A percentile compares a stretch with the other conserved stretches of the same genome.
Conservation (phyloP, 2,329 filamentous ascomycete species). For the Fusarium secorum region DNA sequence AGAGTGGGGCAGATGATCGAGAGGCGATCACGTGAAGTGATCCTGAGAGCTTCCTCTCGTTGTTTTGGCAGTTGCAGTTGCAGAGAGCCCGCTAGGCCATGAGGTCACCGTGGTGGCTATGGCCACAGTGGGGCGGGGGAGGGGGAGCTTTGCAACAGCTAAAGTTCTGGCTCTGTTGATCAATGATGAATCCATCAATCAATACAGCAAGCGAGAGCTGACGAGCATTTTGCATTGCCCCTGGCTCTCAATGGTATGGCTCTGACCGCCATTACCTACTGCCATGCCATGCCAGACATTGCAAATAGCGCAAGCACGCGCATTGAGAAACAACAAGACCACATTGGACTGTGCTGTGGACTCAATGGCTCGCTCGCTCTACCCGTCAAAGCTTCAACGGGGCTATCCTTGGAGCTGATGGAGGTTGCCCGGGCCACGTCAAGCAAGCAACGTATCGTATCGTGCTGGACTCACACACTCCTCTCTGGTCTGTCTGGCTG, state of each 20-base stretch:
- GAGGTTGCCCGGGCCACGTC: slow-evolving; percentile 36
- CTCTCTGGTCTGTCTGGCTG: slow-evolving; percentile 9
- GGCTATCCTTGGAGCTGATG: slow-evolving; percentile 33
- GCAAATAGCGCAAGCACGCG: not conserved
- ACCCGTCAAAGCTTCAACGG: slow-evolving; percentile 30
- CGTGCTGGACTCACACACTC: not conserved
- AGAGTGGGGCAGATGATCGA: slow-evolving; percentile 22
- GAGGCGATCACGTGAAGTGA: slow-evolving; percentile 44
- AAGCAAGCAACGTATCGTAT: slow-evolving; percentile 3
- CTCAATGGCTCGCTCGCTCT: slow-evolving; percentile 12
- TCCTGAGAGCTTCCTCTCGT: slow-evolving; percentile 25
- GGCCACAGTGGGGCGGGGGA: slow-evolving; percentile 27
- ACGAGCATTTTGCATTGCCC: slow-evolving; percentile 1
- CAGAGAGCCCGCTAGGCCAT: slow-evolving; percentile 24
- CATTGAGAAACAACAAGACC: slow-evolving; percentile 11
- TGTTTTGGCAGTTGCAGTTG: slow-evolving; percentile 11
- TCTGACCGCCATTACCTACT: slow-evolving; percentile 31
- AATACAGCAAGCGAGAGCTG: not conserved
- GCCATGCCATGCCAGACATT: not conserved
- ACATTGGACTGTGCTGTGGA: slow-evolving; percentile 11
- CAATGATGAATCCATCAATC: slow-evolving; percentile 16
- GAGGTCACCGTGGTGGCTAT: slow-evolving; percentile 40
- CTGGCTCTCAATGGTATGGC: slow-evolving; percentile 3
- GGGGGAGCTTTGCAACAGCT: slow-evolving; percentile 30
- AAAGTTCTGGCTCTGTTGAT: slow-evolving; percentile 13